phyloP scores from a whole-genome alignment of 1,284 basidiomycete species.

The Cryptococcus amylolentus region DNA sequence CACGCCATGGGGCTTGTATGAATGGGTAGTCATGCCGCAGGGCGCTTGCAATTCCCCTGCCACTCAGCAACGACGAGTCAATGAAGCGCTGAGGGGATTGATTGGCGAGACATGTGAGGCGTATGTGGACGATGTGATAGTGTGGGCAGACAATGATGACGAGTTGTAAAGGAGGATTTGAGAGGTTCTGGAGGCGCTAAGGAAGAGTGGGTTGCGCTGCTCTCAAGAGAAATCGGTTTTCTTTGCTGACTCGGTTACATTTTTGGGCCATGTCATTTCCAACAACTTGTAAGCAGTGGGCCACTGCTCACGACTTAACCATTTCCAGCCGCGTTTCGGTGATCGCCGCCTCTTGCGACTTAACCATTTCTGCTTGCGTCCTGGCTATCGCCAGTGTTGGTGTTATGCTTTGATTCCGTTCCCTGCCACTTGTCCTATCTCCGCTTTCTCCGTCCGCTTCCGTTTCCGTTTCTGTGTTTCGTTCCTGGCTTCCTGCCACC shows the following conservation, averaged over 20 bases:
- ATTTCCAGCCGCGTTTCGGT: no score
- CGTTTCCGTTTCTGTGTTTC: no score
- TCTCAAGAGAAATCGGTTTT: background rate
- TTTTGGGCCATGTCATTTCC: background rate
- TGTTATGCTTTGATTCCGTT: no score
- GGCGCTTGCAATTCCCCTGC: background rate
- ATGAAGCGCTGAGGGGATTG: background rate
- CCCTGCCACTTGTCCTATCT: no score
- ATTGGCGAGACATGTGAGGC: background rate
- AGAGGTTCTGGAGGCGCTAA: background rate
- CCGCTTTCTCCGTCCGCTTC: no score
- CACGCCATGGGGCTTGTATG: background rate
- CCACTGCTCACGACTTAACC: no score
- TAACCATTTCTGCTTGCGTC: no score
- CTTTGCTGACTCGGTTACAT: background rate
- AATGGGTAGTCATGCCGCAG: conserved; percentile 3
- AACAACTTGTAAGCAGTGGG: no score
- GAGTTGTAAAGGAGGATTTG: background rate
- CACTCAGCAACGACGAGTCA: background rate
- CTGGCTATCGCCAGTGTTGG: no score
- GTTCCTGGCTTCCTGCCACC: no score
- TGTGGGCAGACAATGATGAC: background rate
- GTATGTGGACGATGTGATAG: conserved; percentile 1
- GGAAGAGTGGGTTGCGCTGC: background rate
- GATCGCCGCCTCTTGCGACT: no score